These are phyloP conservation scores for Trichophyton simii DNA, from an alignment of 2,329 filamentous ascomycete genomes.

Conservation along the genomic window DNA sequence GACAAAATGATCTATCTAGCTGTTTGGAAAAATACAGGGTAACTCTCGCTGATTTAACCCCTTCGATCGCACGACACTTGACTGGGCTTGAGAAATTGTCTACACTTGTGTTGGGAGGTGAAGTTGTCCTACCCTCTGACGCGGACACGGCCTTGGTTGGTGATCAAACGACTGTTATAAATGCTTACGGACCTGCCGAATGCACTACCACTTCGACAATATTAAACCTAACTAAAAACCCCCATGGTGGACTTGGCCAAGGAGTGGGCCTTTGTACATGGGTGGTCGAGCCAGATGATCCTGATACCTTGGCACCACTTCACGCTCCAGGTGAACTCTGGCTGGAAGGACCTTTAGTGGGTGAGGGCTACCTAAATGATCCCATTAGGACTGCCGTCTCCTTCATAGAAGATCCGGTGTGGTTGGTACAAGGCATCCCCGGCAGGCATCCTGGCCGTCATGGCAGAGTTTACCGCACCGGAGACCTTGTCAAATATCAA, in stretches of 20 bases:
- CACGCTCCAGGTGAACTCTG: slow-evolving; percentile 27
- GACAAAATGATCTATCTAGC: slow-evolving; percentile 38
- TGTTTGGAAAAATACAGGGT: slow-evolving; percentile 40
- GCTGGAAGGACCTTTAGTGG: slow-evolving; percentile 28
- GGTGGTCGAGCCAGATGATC: slow-evolving; percentile 26
- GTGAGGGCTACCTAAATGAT: slow-evolving; percentile 30
- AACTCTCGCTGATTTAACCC: slow-evolving; percentile 47
- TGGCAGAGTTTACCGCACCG: slow-evolving; percentile 44
- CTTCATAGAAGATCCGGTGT: slow-evolving; percentile 42
- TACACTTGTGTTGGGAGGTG: slow-evolving; percentile 33
- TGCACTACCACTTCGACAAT: slow-evolving; percentile 30
- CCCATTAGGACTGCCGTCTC: slow-evolving; percentile 22
- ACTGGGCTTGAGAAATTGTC: slow-evolving; percentile 30
- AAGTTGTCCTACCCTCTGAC: slow-evolving; percentile 31
- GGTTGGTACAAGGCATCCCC: slow-evolving; percentile 37
- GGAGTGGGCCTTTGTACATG: slow-evolving; percentile 18
- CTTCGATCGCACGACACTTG: slow-evolving; percentile 41
- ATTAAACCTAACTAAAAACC: slow-evolving; percentile 26
- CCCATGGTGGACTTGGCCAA: slow-evolving; percentile 27
- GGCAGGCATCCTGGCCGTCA: slow-evolving; percentile 5
- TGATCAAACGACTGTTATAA: slow-evolving; percentile 31
- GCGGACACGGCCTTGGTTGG: slow-evolving; percentile 28
- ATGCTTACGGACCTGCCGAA: slow-evolving; percentile 34
- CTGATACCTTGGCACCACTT: slow-evolving; percentile 25
- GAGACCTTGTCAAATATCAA: slow-evolving; percentile 17